These are phyloP conservation scores for Dichotomocladium elegans DNA, from an alignment of 371 early-diverging fungal species.

Conservation along the genomic window DNA sequence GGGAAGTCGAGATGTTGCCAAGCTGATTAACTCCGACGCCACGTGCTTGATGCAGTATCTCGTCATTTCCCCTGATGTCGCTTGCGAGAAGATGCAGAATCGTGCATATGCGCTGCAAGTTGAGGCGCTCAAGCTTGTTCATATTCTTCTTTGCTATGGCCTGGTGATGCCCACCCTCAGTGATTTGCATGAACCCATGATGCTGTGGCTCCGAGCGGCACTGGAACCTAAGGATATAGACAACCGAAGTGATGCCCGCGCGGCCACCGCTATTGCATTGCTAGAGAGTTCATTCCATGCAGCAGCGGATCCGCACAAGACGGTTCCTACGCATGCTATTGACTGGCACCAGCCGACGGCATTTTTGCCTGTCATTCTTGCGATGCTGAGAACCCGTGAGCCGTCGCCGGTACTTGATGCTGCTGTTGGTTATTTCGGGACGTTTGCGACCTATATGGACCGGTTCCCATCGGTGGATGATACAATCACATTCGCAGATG, in stretches of 20 bases:
- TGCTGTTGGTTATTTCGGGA: constrained; percentile 45
- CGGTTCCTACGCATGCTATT: constrained; percentile 51
- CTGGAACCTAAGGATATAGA: constrained; percentile 9
- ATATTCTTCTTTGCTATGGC: constrained; percentile 49
- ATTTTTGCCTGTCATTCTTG: constrained; percentile 32
- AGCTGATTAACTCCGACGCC: constrained; percentile 33
- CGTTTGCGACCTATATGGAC: constrained; percentile 42
- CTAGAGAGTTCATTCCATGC: constrained; percentile 38
- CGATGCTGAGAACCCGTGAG: constrained; percentile 11
- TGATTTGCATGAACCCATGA: constrained; percentile 38
- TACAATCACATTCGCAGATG: not conserved
- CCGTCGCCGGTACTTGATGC: constrained; percentile 12
- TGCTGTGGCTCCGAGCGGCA: constrained; percentile 36
- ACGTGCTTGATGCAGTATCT: constrained; percentile 34
- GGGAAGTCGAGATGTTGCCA: constrained; percentile 43
- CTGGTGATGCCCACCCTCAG: constrained; percentile 37
- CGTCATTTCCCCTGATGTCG: constrained; percentile 36
- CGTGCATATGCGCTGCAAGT: constrained; percentile 44
- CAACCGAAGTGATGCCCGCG: constrained; percentile 6
- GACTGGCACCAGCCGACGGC: constrained; percentile 57
- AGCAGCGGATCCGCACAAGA: constrained; percentile 54
- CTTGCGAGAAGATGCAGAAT: constrained; percentile 13
- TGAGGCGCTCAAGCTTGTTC: constrained; percentile 42
- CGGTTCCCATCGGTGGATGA: constrained; percentile 26
- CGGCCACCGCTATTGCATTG: constrained; percentile 19